Conservation (phyloP, 345 rosid genomes). For the Combretum micranthum region DNA sequence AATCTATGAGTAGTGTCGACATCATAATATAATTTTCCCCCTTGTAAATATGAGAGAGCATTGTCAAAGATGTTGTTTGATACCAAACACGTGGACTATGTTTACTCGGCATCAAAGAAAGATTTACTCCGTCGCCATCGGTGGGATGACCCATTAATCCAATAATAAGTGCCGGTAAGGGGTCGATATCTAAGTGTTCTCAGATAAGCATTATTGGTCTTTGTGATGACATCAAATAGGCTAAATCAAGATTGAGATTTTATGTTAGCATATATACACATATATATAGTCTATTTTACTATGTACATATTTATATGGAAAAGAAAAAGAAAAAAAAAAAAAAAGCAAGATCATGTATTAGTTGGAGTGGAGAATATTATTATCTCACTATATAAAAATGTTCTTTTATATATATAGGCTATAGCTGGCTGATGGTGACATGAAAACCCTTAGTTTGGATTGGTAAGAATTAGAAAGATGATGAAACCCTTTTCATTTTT, state of each 20-base stretch:
- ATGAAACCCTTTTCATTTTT: no score
- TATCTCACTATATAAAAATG: not conserved
- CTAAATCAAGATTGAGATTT: not conserved
- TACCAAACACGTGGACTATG: no score
- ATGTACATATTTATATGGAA: conserved; percentile 1
- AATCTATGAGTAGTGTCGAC: no score
- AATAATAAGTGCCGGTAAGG: conserved; percentile 11
- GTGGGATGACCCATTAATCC: conserved; percentile 5
- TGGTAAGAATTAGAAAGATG: conserved; percentile 9
- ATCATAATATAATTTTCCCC: no score
- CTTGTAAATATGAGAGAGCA: no score
- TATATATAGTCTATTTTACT: not conserved
- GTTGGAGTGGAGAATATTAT: not conserved
- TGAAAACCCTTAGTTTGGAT: conserved; percentile 8
- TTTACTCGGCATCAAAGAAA: not conserved
- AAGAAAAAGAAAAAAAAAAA: not conserved
- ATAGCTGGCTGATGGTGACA: conserved; percentile 8
- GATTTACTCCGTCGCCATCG: not conserved
- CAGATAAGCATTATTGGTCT: conserved; percentile 10
- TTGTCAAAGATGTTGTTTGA: no score
- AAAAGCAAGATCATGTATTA: not conserved
- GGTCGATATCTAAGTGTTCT: conserved; percentile 12
- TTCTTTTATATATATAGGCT: not conserved
- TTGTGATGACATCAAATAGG: not conserved
- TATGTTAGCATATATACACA: not conserved